phyloP scores from a whole-genome alignment of 495 filamentous ascomycete genomes.

The Aspergillus conjunctus region DNA sequence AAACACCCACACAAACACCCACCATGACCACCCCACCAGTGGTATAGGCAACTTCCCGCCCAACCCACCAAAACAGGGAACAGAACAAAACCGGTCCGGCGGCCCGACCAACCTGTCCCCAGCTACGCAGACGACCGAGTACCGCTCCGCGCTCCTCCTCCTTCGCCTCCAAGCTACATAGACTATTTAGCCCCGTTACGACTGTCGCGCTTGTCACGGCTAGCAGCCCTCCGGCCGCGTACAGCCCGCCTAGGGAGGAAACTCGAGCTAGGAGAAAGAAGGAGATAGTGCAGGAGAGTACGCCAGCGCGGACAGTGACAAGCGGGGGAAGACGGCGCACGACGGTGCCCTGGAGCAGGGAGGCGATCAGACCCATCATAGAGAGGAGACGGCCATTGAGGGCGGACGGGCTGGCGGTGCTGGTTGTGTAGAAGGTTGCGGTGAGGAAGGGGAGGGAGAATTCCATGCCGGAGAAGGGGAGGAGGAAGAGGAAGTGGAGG shows the following conservation, averaged over 20 bases:
- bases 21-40: slow-evolving; percentile 80
- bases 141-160: slow-evolving; percentile 82
- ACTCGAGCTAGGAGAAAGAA: slow-evolving; percentile 80
- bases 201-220: slow-evolving; percentile 91
- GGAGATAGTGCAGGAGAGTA: slow-evolving; percentile 71
- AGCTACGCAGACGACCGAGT: slow-evolving; percentile 80
- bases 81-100: slow-evolving; percentile 89
- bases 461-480: slow-evolving; percentile 97
- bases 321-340: slow-evolving; percentile 81
- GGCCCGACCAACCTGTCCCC: slow-evolving; percentile 84
- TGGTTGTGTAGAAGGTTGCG: slow-evolving; percentile 79
- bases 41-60: slow-evolving; percentile 79
- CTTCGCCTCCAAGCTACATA: slow-evolving; percentile 84
- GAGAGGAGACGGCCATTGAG: slow-evolving; percentile 88
- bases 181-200: slow-evolving; percentile 87
- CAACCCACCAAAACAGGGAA: slow-evolving; percentile 99
- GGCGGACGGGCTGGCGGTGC: slow-evolving; percentile 53
- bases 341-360: slow-evolving; percentile 82
- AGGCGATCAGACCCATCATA: slow-evolving; percentile 90
- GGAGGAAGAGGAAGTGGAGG: slow-evolving; percentile 86
- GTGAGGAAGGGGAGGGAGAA: slow-evolving; percentile 95
- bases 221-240: slow-evolving; percentile 76
- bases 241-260: slow-evolving; percentile 65
- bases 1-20: slow-evolving; percentile 68
- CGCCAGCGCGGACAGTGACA: slow-evolving; percentile 73